These are phyloP conservation scores for Malassezia nana DNA, from an alignment of 1,284 basidiomycete genomes.

Conservation along the genomic window DNA sequence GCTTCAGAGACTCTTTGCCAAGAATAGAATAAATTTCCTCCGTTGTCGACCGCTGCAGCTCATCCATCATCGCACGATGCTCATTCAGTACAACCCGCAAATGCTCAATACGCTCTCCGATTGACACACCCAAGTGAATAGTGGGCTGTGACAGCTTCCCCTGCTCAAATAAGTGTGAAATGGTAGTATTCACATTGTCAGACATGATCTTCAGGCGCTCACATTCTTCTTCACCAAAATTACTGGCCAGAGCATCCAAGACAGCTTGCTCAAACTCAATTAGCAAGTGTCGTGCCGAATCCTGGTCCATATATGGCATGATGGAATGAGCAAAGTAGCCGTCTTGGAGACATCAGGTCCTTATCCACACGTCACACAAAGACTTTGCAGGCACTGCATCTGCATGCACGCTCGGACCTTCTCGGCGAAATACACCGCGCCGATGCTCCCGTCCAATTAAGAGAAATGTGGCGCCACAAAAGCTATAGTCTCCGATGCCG, in stretches of 20 bases:
- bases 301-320: not conserved
- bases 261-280: conserved; percentile 9
- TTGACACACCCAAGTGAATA: conserved; percentile 5
- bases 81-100: conserved; percentile 1
- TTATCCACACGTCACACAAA: not conserved
- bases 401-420: not conserved
- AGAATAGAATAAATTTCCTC: not conserved
- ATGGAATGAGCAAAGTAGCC: not conserved
- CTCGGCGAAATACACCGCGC: not conserved
- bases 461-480: not conserved
- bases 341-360: not conserved
- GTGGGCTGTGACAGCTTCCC: not conserved
- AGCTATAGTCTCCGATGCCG: too few relatives aligned
- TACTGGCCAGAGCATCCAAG: conserved; percentile 2
- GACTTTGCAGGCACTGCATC: not conserved
- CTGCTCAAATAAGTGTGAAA: not conserved
- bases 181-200: not conserved
- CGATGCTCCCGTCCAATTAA: not conserved
- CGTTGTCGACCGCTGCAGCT: not conserved
- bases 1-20: not conserved
- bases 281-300: not conserved
- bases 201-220: not conserved
- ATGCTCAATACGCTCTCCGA: conserved; percentile 8
- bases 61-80: conserved; percentile 2
- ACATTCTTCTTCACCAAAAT: not conserved